Evolutionary conservation across 345 rosid genomes (phyloP).

Genomic region (Microthlaspi erraticum): DNA sequence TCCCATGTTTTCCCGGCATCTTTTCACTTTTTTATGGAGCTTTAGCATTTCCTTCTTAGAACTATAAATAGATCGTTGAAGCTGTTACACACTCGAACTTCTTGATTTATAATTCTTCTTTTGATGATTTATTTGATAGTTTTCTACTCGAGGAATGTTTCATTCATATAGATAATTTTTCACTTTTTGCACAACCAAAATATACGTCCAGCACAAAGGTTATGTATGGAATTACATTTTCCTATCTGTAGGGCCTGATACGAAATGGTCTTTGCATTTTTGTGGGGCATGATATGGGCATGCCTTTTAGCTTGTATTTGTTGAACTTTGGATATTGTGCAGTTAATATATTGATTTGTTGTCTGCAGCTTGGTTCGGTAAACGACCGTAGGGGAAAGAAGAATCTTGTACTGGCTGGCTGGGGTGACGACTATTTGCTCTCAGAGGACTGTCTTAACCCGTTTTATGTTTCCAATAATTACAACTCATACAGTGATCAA

Average conservation of each 20-base stretch:
- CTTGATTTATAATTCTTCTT: slow-evolving; percentile 11
- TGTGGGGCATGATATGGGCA: slow-evolving; percentile 11
- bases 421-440: slow-evolving; percentile 90
- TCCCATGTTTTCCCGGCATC: slow-evolving; percentile 7
- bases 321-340: slow-evolving; percentile 16
- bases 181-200: slow-evolving; percentile 3
- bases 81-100: slow-evolving; percentile 8
- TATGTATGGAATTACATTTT: neutral
- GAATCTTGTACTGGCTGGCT: slow-evolving; percentile 87
- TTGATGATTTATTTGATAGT: neutral
- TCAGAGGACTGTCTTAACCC: slow-evolving; percentile 76
- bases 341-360: slow-evolving; percentile 21
- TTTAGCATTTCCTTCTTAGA: neutral
- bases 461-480: slow-evolving; percentile 58
- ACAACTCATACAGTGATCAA: slow-evolving; percentile 68
- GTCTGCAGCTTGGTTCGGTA: slow-evolving; percentile 69
- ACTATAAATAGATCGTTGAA: slow-evolving; percentile 7
- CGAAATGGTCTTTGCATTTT: neutral
- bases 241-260: slow-evolving; percentile 3
- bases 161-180: slow-evolving; percentile 14
- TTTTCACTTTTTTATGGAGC: slow-evolving; percentile 12
- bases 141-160: slow-evolving; percentile 4
- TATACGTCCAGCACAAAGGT: neutral
- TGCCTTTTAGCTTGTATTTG: slow-evolving; percentile 15
- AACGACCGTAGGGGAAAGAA: slow-evolving; percentile 83